Evolutionary conservation across 345 rosid species (phyloP), one percentile per base, ranked within the genome.

Genomic region (Toxicodendron radicans): DNA sequence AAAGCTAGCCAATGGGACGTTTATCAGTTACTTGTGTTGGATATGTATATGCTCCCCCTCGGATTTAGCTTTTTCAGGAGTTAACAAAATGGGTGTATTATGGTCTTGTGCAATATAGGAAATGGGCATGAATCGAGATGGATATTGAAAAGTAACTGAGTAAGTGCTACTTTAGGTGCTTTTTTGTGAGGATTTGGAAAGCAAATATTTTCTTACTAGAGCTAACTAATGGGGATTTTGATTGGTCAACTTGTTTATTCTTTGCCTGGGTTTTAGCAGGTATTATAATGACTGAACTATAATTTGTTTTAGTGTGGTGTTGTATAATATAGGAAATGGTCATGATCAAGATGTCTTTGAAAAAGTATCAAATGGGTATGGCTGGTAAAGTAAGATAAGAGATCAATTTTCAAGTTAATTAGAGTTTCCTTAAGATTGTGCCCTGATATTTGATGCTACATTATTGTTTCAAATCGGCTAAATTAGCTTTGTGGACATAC

Each of bases 351-450:
- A 46, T 66, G 56, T 17, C 56, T 48, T 6, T 66, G 48, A 56
- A 66, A 66, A 14, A 48, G 21, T 54, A 33, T 12, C 6, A 13
- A 35, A 56, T 54, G 58, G 54, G 32, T 14, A 56, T 54, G 14
- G 38, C 35, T 70, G 73, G 63, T 35, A 56, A 69, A 38, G 20
- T 23, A 13, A 70, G 63, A 23, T 9, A 23, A 41, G 49, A 57
- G 52, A 56, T 58, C n/a, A 30, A 3, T 38, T 41, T 70, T 58
- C 41, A 43, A 43, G 64, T 43, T 70, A 27, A 23, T 38, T 24
- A 38, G 20, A 45, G 16, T 56, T 70, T 70, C 4, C 20, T 17
- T 57, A 14, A 41, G 10, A 45, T 21, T 54, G 49, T 69, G 20
- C 14, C 3, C 53, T 70, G 57, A 41, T 38, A 5, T 21, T 24